These are phyloP conservation scores for Neopestalotiopsis clavispora DNA, from an alignment of 2,329 filamentous ascomycete genomes.

Conservation along the genomic window DNA sequence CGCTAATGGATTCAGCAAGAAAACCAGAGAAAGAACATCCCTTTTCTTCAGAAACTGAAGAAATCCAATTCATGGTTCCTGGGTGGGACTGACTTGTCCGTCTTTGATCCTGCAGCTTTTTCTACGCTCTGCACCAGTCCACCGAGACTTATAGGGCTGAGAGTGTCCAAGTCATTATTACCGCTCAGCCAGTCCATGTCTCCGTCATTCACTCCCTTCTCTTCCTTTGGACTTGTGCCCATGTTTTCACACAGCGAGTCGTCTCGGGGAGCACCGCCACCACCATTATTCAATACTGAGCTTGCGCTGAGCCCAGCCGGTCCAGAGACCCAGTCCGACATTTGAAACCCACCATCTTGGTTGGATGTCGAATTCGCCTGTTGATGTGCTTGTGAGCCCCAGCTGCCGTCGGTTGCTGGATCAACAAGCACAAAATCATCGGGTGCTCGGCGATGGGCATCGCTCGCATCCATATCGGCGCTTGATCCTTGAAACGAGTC, in stretches of 20 bases:
- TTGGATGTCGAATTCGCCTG: constrained; percentile 19
- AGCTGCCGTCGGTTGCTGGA: constrained; percentile 30
- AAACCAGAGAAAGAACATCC: not conserved
- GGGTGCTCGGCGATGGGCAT: constrained; percentile 12
- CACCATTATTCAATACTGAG: constrained; percentile 25
- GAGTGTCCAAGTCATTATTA: constrained; percentile 15
- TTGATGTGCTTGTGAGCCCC: constrained; percentile 32
- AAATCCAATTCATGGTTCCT: constrained; percentile 46
- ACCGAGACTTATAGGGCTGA: constrained; percentile 35
- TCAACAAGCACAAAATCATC: constrained; percentile 32
- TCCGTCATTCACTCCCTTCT: not conserved
- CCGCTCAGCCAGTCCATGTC: constrained; percentile 32
- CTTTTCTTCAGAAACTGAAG: constrained; percentile 37
- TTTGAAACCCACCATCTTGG: constrained; percentile 29
- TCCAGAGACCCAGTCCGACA: constrained; percentile 32
- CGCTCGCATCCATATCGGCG: constrained; percentile 31
- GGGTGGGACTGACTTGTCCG: constrained; percentile 18
- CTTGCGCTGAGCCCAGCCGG: constrained; percentile 35
- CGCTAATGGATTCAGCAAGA: not conserved
- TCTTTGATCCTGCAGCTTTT: constrained; percentile 19
- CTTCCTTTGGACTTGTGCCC: not conserved
- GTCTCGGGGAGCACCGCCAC: not conserved
- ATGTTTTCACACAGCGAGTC: constrained; percentile 8
- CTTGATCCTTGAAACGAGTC: constrained; percentile 33
- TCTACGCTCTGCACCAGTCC: constrained; percentile 34